Evolutionary conservation across 345 rosid genomes (phyloP).

Genomic region (Passiflora organensis): DNA sequence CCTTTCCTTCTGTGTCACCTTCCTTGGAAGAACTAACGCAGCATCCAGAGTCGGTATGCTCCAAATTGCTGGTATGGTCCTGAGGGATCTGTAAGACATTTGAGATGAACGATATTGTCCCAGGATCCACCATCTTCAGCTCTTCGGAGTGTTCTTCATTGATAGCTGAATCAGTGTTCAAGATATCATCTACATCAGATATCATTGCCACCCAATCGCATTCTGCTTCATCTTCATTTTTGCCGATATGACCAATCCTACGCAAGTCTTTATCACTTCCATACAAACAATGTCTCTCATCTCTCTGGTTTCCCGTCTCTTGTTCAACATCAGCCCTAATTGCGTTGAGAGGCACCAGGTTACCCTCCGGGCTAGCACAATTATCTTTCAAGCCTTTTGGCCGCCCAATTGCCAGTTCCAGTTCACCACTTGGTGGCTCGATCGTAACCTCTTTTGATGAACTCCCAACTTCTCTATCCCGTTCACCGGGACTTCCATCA

Average conservation of each 20-base stretch:
- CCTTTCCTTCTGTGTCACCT: slow-evolving; percentile 17
- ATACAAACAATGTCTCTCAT: slow-evolving; percentile 17
- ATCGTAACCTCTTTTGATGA: slow-evolving; percentile 17
- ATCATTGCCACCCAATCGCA: slow-evolving; percentile 27
- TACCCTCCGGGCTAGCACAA: slow-evolving; percentile 22
- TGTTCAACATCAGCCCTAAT: slow-evolving; percentile 8
- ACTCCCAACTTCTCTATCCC: slow-evolving; percentile 17
- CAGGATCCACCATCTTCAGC: slow-evolving; percentile 30
- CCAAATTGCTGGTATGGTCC: slow-evolving; percentile 16
- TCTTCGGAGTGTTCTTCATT: slow-evolving; percentile 18
- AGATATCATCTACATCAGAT: slow-evolving; percentile 33
- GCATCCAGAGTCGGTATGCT: slow-evolving; percentile 13
- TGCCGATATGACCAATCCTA: slow-evolving; percentile 24
- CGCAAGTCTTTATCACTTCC: slow-evolving; percentile 37
- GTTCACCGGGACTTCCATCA: slow-evolving; percentile 19
- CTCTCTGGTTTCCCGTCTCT: slow-evolving; percentile 11
- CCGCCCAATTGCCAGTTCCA: slow-evolving; percentile 28
- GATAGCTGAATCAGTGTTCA: slow-evolving; percentile 24
- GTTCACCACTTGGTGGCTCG: slow-evolving; percentile 22
- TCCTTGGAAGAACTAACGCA: slow-evolving; percentile 13
- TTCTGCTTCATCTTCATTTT: slow-evolving; percentile 27
- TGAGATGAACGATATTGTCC: slow-evolving; percentile 33
- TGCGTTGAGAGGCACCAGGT: slow-evolving; percentile 26
- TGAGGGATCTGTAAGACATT: slow-evolving; percentile 30
- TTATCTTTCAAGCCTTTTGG: slow-evolving; percentile 27